Evolutionary conservation across 2,329 filamentous ascomycete genomes (phyloP).

Genomic region (Pseudogymnoascus sp.): DNA sequence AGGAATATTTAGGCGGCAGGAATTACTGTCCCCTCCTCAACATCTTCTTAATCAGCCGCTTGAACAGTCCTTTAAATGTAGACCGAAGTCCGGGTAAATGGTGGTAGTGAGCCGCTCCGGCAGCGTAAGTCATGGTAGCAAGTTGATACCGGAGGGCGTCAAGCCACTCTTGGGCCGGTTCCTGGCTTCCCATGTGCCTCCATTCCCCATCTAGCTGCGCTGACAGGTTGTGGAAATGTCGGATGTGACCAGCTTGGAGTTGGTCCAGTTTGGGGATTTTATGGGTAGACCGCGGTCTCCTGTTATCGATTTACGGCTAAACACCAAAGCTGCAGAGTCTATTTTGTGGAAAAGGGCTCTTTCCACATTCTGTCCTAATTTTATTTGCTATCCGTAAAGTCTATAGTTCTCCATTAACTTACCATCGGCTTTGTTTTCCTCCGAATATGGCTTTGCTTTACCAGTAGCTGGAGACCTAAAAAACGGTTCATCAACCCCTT

Average conservation of each 20-base stretch:
- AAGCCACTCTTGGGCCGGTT: slow-evolving; percentile 33
- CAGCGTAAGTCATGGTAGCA: slow-evolving; percentile 33
- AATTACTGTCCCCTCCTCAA: slow-evolving; percentile 23
- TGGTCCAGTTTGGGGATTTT: slow-evolving; percentile 15
- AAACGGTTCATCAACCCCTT: neutral
- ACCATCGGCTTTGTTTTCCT: neutral
- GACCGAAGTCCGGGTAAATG: slow-evolving; percentile 30
- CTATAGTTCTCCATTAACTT: neutral
- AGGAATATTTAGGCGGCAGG: too few relatives aligned
- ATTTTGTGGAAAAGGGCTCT: neutral
- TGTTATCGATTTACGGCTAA: too few relatives aligned
- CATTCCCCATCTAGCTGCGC: slow-evolving; percentile 27
- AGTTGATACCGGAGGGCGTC: slow-evolving; percentile 14
- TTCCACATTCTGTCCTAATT: neutral
- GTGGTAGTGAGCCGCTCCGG: slow-evolving; percentile 33
- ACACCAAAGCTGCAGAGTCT: too few relatives aligned
- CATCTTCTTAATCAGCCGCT: slow-evolving; percentile 35
- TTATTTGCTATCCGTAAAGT: neutral
- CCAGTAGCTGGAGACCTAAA: neutral
- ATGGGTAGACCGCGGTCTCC: too few relatives aligned
- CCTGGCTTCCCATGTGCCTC: slow-evolving; percentile 29
- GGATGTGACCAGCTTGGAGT: slow-evolving; percentile 30
- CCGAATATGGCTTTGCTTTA: neutral
- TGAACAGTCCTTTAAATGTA: slow-evolving; percentile 31
- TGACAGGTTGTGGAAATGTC: slow-evolving; percentile 32